Base-by-base conservation (phyloP, 257 asterid genomes). In the Nicotiana benthamiana region DNA sequence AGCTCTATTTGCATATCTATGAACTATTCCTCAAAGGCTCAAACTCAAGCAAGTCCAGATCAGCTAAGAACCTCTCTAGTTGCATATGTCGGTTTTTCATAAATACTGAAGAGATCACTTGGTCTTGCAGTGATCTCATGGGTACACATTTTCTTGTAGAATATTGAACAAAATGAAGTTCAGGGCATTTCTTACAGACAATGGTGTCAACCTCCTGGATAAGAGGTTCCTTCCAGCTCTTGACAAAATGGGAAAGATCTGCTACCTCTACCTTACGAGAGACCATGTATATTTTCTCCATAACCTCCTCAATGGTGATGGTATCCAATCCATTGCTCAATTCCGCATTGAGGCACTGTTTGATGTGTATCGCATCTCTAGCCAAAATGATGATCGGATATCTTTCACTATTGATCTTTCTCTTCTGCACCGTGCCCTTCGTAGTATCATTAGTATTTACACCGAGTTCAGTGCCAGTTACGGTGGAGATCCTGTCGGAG, bases 341-440 rank as follows among this genome's bases (percentile, higher is more conserved):
- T 91, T 95, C 88, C 86, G 83, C 17, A 84, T 75, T 59, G 88
- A 88, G 22, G 86, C 95, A 76, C 93, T 95, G 83, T 95, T 93
- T 87, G 91, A 87, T 28, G 94, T 92, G 53, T 92, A 91, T 79
- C 87, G 88, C 12, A 92, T 93, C 60, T 91, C 98, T 60, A 88
- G 95, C 88, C 91, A 92, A 36, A 90, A 91, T 84, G 92, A 90
- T 46, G 92, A 92, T 83, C 76, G 74, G 7, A 95, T 95, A 80
- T 94, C 98, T 40, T 92, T 95, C 83, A 75, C 97, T 80, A 68
- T 95, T 86, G 99, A 92, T 83, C 90, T 93, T 57, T 63, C 94
- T 83, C 99, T 91, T 88, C 95, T 95, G 86, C 99, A 92, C 87
- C 93, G 98, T 60, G 99, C 99, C 81, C 91, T 95, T 83, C 92